Percentiles rank a stretch among this genome's conserved stretches.
phyloP scores from a whole-genome alignment of 2,329 filamentous ascomycete species.

The Beauveria sp. region DNA sequence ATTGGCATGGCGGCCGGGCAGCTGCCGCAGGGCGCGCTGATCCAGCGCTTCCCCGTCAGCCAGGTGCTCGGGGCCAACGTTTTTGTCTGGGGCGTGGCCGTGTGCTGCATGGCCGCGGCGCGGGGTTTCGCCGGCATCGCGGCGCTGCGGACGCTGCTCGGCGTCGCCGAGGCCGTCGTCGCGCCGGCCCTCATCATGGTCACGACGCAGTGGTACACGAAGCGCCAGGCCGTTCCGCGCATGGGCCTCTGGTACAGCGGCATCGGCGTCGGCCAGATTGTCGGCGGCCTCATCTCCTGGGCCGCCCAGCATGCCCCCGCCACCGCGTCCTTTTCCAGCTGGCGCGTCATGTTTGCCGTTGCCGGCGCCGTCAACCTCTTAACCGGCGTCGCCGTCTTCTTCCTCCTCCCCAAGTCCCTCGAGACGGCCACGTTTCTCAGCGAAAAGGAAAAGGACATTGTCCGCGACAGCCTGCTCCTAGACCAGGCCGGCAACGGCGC shows the following conservation, averaged over 20 bases:
- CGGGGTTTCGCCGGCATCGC: slow-evolving; percentile 34
- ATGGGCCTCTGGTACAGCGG: slow-evolving; percentile 30
- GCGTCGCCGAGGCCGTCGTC: slow-evolving; percentile 40
- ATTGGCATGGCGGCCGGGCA: slow-evolving; percentile 23
- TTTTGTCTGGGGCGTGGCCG: slow-evolving; percentile 27
- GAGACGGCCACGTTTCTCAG: slow-evolving; percentile 17
- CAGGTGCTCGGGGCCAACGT: slow-evolving; percentile 28
- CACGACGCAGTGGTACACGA: slow-evolving; percentile 32
- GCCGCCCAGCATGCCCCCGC: slow-evolving; percentile 40
- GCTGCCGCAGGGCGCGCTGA: slow-evolving; percentile 23
- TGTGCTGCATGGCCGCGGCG: slow-evolving; percentile 36
- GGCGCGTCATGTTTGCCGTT: slow-evolving; percentile 46
- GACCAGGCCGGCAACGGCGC: slow-evolving; percentile 36
- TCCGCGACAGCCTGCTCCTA: slow-evolving; percentile 50
- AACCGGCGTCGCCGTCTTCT: slow-evolving; percentile 34
- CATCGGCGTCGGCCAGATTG: slow-evolving; percentile 24
- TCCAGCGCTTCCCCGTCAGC: slow-evolving; percentile 26
- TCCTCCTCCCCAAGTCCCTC: slow-evolving; percentile 27
- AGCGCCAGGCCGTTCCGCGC: slow-evolving; percentile 36
- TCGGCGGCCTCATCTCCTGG: slow-evolving; percentile 40
- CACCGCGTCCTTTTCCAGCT: slow-evolving; percentile 26
- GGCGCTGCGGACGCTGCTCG: slow-evolving; percentile 36
- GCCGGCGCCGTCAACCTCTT: slow-evolving; percentile 39
- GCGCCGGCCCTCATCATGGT: slow-evolving; percentile 45
- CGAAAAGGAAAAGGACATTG: slow-evolving; percentile 26